Evolutionary conservation across 139 green algal genomes (phyloP), one percentile per base, ranked within the genome.

Genomic region (Coelastrella sp.): DNA sequence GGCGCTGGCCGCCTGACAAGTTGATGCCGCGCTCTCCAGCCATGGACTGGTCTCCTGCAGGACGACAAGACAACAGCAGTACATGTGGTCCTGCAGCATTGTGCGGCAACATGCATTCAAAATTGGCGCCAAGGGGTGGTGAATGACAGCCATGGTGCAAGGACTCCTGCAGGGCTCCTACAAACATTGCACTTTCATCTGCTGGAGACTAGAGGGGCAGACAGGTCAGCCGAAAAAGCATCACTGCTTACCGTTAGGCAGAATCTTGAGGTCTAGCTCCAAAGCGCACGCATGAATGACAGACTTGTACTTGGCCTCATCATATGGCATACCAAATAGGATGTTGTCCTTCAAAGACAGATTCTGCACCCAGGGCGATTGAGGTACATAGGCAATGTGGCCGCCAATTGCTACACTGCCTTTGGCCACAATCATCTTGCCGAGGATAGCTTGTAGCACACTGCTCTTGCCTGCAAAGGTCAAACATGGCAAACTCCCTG

Each of bases 351-450:
- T 92, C 32, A 97, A 81, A 16, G 87, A 95, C 20, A 95, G 93
- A 92, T 97, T 97, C 88, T 96, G 93, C 75, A 97, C 95, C 96
- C 96, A 97, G 8, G 96, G 91, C 47, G 94, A 94, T 91, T 96
- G 94, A 14, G 93, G 92, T 71, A 94, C 94, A 64, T 95, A 96
- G 4, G 92, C 90, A 73, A 90, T 91, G 5, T 60, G 78, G 87
- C 93, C 93, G 20, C 92, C 92, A 32, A 95, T 88, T 65, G 82
- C 66, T 32, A 93, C 84, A 5, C 13, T 76, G 80, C 88, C 88
- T 14, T 73, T 47, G 5, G 88, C 68, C 5, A 93, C 58, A 0
- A 59, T 7, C 93, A 96, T 96, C 85, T 96, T 92, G 61, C 91
- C 88, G 20, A 96, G 85, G 23, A 96, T 89, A 23, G 94, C 95